Evolutionary conservation across 2,329 filamentous ascomycete species (phyloP).

Genomic region (Cylindrodendrum hubeiense): DNA sequence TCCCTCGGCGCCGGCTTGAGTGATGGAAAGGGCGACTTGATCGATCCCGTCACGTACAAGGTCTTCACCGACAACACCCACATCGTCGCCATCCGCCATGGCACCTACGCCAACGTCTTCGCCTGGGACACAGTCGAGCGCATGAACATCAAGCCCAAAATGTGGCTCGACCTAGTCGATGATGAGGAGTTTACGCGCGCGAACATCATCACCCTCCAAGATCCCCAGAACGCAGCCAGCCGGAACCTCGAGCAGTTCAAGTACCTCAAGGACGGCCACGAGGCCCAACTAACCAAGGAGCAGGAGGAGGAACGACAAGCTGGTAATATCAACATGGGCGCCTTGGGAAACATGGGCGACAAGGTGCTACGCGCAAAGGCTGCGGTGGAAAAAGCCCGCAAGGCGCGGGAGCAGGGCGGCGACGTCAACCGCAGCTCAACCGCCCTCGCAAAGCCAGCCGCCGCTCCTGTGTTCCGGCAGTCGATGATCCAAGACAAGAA

Average conservation of each 20-base stretch:
- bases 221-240: conserved; percentile 89
- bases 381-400: conserved; percentile 90
- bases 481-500: conserved; percentile 66
- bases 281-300: conserved; percentile 75
- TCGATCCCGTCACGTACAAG: conserved; percentile 97
- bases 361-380: conserved; percentile 94
- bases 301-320: conserved; percentile 76
- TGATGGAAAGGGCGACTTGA: conserved; percentile 79
- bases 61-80: conserved; percentile 98
- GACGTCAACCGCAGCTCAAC: conserved; percentile 67
- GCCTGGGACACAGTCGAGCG: conserved; percentile 95
- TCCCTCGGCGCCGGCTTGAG: conserved; percentile 60
- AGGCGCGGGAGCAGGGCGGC: conserved; percentile 73
- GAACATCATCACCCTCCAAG: conserved; percentile 96
- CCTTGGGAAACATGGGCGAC: conserved; percentile 80
- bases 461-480: conserved; percentile 45
- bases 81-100: conserved; percentile 86
- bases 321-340: conserved; percentile 81
- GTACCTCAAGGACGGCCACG: conserved; percentile 85
- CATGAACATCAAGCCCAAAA: conserved; percentile 96
- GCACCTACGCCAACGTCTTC: conserved; percentile 92
- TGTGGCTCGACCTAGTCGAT: conserved; percentile 91
- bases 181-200: conserved; percentile 88
- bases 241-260: conserved; percentile 90
- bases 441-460: conserved; percentile 53